Base-by-base conservation (phyloP, 345 rosid genomes). In the Heritiera littoralis region DNA sequence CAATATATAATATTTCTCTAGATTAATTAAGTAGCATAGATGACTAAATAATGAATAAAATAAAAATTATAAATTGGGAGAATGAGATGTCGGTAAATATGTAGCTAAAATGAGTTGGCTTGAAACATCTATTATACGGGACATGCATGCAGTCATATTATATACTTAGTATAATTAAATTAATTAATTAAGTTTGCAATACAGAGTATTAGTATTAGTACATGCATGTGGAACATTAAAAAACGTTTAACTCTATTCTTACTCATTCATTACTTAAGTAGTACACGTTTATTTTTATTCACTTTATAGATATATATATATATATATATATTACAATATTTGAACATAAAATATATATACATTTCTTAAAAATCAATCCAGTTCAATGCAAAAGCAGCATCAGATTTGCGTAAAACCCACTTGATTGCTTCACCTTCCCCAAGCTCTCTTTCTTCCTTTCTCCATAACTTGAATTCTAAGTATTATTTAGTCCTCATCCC, bases 341-440 rank as follows among this genome's bases (percentile, higher is more conserved):
- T 23, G 6, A 23, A 23, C 5, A 28, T 5, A 3, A 60, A 60
- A 23, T 5, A 60, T n/a, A 59, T 59, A 9, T 20, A 75, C 90
- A 80, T 89, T 80, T 80, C 92, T 90, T 88, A 78, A 82, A 90
- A 80, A 78, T 67, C 89, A 88, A 90, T 90, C 90, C 86, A 88
- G 60, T 78, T 60, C 80, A 55, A 81, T 74, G 83, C 76, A 87
- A 90, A 86, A 86, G 89, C 81, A 85, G 82, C 81, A 82, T 86
- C 89, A 73, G 79, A 87, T 89, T 90, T 81, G 92, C 91, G 90
- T 90, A 88, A 86, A 85, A 64, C 73, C 89, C 85, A 90, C 92
- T 85, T 86, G 83, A 86, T 89, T 84, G 89, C 85, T 82, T 88
- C 90, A 86, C 91, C 87, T 71, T 82, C 80, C 83, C 38, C 67